Base-by-base conservation (phyloP, 2,329 filamentous ascomycete genomes). In the Botrytis galanthina region DNA sequence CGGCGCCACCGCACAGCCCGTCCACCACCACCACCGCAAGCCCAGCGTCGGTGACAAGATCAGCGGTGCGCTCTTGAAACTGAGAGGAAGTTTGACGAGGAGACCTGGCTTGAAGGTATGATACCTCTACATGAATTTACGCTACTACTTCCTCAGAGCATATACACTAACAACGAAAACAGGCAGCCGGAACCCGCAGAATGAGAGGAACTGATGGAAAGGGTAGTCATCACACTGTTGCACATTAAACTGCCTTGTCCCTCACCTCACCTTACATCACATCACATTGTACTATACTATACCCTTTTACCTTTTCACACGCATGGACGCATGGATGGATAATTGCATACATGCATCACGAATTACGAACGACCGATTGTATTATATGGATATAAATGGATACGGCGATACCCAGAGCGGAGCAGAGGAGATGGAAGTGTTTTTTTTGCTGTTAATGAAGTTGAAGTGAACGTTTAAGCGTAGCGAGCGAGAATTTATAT, bases 201-300 rank as follows among this genome's bases (percentile, higher is more conserved):
- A 93, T 93, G 90, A 88, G 89, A 77, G 91, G 92, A 59, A 93
- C 91, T 64, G 92, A 93, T 81, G 91, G 91, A 3, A 88, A 90
- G 54, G 88, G 89, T 73, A 85, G 84, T 73, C 86, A 77, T 73
- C 77, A 78, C 64, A 76, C 75, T 35, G 26, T 51, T 68, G 68
- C 29, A 6, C 62, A 62, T 16, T 72, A 69, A 48, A 44, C 35
- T n/a, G 9, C 22, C 46, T 12, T 12, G 1, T 9, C 20, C 4
- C 26, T 29, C n/a, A n/a, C n/a, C 51, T 35, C 29, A n/a, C 14
- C 7, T n/a, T 20, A 42, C 37, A 37, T 4, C 3, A 62, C 60
- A 8, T 20, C 18, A 42, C 60, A 32, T 66, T 66, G 46, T 39
- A 29, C 16, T 68, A 42, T 67, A 54, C 14, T 16, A 51, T 29